phyloP scores from a whole-genome alignment of 2,329 filamentous ascomycete species.

The Alternaria alternata region DNA sequence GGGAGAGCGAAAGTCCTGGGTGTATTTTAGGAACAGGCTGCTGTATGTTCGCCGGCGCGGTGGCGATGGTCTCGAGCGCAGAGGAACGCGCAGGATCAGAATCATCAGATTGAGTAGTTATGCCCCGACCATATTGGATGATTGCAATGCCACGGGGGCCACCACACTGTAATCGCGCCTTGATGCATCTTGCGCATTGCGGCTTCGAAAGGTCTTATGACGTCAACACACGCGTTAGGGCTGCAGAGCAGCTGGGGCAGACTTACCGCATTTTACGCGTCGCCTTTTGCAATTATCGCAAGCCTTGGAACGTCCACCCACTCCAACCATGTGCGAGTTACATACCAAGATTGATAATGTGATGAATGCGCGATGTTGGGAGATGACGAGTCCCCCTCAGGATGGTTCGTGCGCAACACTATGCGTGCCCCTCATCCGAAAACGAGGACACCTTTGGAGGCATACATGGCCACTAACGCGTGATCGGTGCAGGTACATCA shows the following conservation, averaged over 20 bases:
- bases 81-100: neutral
- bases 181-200: slow-evolving; percentile 1
- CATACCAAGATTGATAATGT: neutral
- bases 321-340: neutral
- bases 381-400: neutral
- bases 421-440: neutral
- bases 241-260: neutral
- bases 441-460: too few species aligned
- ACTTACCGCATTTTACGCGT: neutral
- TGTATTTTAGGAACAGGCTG: neutral
- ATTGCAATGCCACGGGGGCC: neutral
- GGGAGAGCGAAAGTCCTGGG: neutral
- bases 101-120: neutral
- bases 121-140: neutral
- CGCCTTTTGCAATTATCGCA: slow-evolving; percentile 1
- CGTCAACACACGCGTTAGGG: neutral
- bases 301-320: neutral
- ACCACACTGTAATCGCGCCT: neutral
- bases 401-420: neutral
- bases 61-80: neutral
- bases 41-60: neutral
- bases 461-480: too few species aligned
- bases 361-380: neutral
- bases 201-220: neutral
- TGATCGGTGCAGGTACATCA: too few species aligned